Evolutionary conservation across 2,329 filamentous ascomycete species (phyloP).

Genomic region (Colletotrichum godetiae): DNA sequence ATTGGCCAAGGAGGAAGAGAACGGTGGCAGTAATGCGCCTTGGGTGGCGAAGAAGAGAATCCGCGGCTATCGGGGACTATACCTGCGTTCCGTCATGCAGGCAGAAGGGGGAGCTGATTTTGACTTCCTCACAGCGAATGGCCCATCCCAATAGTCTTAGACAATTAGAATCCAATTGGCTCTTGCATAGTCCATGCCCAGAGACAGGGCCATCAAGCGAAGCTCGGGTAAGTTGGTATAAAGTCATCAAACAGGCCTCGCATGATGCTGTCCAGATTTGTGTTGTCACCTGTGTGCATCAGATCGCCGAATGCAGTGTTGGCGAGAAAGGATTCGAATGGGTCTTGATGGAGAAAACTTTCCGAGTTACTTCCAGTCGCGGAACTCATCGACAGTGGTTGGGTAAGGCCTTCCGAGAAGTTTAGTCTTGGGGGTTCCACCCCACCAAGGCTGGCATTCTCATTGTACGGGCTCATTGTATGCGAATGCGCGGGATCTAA

Average conservation of each 20-base stretch:
- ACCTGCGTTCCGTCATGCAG: constrained; percentile 69
- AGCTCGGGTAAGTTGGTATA: constrained; percentile 42
- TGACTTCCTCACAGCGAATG: constrained; percentile 65
- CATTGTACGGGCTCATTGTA: constrained; percentile 1
- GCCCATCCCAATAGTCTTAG: constrained; percentile 2
- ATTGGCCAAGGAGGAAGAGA: constrained; percentile 48
- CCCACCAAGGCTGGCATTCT: not conserved
- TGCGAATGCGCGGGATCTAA: not conserved
- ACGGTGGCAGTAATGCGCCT: constrained; percentile 40
- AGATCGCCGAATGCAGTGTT: constrained; percentile 43
- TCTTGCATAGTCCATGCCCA: not conserved
- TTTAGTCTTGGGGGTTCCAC: not conserved
- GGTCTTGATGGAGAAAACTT: constrained; percentile 18
- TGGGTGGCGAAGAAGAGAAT: constrained; percentile 51
- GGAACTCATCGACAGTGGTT: not conserved
- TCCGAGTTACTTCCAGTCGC: not conserved
- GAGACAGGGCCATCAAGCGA: not conserved
- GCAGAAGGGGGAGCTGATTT: constrained; percentile 71
- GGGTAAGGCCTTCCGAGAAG: not conserved
- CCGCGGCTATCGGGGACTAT: constrained; percentile 70
- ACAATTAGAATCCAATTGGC: not conserved
- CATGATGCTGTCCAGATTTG: constrained; percentile 47
- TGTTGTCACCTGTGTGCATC: constrained; percentile 42
- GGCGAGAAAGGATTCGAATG: constrained; percentile 41
- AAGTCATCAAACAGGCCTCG: constrained; percentile 50